Percentiles rank a stretch among this genome's conserved stretches.
phyloP scores from a whole-genome alignment of 306 rosid species.

The Lithocarpus polystachyus region DNA sequence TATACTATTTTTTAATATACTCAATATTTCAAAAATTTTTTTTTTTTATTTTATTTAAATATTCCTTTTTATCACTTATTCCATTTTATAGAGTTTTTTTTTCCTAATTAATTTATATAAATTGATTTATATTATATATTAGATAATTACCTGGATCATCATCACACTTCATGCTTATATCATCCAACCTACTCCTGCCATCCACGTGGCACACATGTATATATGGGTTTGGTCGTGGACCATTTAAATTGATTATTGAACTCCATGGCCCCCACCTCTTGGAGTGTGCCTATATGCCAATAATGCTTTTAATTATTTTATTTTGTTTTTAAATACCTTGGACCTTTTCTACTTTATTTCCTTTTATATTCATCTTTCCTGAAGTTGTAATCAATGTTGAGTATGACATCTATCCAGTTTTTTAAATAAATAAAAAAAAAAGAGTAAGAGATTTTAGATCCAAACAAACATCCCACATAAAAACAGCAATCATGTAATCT shows the following conservation, averaged over 20 bases:
- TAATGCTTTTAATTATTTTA: constrained; percentile 35
- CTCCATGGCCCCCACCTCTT: constrained; percentile 43
- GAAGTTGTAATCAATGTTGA: constrained; percentile 27
- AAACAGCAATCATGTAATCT: constrained; percentile 28
- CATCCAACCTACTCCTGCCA: constrained; percentile 37
- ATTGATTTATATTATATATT: neutral
- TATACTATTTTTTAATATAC: too few relatives aligned
- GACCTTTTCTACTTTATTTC: neutral
- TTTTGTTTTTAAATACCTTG: neutral
- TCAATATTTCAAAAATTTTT: too few relatives aligned
- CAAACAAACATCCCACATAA: constrained; percentile 43
- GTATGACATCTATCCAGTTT: neutral
- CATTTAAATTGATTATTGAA: constrained; percentile 36
- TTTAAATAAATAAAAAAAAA: too few relatives aligned
- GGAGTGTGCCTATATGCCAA: constrained; percentile 41
- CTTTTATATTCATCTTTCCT: constrained; percentile 31
- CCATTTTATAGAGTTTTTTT: too few relatives aligned
- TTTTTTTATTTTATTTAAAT: too few relatives aligned
- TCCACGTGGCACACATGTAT: constrained; percentile 61
- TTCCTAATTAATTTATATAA: neutral
- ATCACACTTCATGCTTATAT: constrained; percentile 92
- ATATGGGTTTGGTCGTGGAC: constrained; percentile 53
- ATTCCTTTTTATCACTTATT: too few relatives aligned
- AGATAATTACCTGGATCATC: constrained; percentile 42
- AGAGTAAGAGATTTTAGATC: constrained; percentile 17